A percentile compares a stretch with the other conserved stretches of the same genome.
phyloP scores from a whole-genome alignment of 306 rosid genomes.

The Heteromeles arbutifolia region DNA sequence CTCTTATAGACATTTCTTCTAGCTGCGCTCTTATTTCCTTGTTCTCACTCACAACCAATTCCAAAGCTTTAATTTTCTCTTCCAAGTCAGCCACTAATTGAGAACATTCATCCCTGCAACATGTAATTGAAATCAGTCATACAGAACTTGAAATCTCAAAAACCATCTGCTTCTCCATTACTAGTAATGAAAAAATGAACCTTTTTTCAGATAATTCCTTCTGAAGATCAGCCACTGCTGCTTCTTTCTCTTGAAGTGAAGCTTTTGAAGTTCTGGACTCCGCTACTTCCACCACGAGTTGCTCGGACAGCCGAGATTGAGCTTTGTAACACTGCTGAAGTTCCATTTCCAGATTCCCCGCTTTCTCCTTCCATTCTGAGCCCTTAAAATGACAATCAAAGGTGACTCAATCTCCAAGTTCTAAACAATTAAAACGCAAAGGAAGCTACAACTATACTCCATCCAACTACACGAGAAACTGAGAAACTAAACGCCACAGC shows the following conservation, averaged over 20 bases:
- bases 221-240: slow-evolving; percentile 34
- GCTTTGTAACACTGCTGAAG: slow-evolving; percentile 97
- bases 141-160: slow-evolving; percentile 10
- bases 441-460: neutral
- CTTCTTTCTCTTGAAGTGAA: slow-evolving; percentile 62
- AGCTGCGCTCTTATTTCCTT: slow-evolving; percentile 60
- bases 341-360: slow-evolving; percentile 68
- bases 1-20: slow-evolving; percentile 54
- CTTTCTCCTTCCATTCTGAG: slow-evolving; percentile 96
- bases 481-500: neutral
- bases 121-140: slow-evolving; percentile 6
- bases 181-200: slow-evolving; percentile 21
- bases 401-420: slow-evolving; percentile 9
- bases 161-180: neutral
- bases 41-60: slow-evolving; percentile 66
- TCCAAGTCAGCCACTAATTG: slow-evolving; percentile 65
- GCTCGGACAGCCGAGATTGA: slow-evolving; percentile 87
- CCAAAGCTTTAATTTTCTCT: slow-evolving; percentile 63
- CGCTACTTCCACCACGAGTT: slow-evolving; percentile 90
- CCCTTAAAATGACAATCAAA: slow-evolving; percentile 44
- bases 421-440: neutral
- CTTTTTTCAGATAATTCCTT: slow-evolving; percentile 62
- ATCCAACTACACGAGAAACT: neutral
- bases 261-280: slow-evolving; percentile 74
- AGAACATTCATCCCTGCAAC: slow-evolving; percentile 67